phyloP scores from a whole-genome alignment of 768 basidiomycete genomes.

The Lactifluus subvellereus region DNA sequence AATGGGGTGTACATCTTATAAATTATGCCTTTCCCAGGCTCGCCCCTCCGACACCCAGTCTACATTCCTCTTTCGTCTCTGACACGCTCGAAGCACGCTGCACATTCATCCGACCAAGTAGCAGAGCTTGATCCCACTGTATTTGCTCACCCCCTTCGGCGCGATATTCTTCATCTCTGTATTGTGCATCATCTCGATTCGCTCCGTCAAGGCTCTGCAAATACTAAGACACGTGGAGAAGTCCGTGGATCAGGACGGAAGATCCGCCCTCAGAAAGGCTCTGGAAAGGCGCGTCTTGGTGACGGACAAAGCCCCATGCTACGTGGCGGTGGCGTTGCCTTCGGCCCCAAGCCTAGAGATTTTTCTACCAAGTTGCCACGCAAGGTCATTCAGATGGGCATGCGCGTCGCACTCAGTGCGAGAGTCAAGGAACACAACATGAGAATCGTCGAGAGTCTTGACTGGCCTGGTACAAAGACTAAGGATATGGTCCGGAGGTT shows the following conservation, averaged over 20 bases:
- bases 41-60: constrained; percentile 42
- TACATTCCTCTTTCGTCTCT: constrained; percentile 59
- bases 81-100: constrained; percentile 39
- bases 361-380: constrained; percentile 90
- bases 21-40: constrained; percentile 29
- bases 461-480: constrained; percentile 72
- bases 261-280: constrained; percentile 87
- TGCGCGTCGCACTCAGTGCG: constrained; percentile 82
- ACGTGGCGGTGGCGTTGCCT: constrained; percentile 87
- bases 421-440: constrained; percentile 72
- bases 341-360: constrained; percentile 87
- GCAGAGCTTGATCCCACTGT: constrained; percentile 73
- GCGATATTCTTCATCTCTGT: constrained; percentile 90
- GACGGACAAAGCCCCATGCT: constrained; percentile 84
- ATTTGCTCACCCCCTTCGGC: constrained; percentile 83
- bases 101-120: constrained; percentile 39
- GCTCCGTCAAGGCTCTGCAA: constrained; percentile 87
- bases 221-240: constrained; percentile 87
- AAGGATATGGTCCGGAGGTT: constrained; percentile 58
- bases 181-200: constrained; percentile 83
- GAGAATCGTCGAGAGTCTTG: constrained; percentile 66
- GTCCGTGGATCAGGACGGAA: constrained; percentile 87
- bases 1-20: neutral
- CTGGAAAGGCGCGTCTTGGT: constrained; percentile 84
- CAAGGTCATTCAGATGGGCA: constrained; percentile 89